A percentile compares a stretch with the other conserved stretches of the same genome.
Evolutionary conservation across 805 yeast species (phyloP).

Genomic region (Wickerhamomyces silvicola): DNA sequence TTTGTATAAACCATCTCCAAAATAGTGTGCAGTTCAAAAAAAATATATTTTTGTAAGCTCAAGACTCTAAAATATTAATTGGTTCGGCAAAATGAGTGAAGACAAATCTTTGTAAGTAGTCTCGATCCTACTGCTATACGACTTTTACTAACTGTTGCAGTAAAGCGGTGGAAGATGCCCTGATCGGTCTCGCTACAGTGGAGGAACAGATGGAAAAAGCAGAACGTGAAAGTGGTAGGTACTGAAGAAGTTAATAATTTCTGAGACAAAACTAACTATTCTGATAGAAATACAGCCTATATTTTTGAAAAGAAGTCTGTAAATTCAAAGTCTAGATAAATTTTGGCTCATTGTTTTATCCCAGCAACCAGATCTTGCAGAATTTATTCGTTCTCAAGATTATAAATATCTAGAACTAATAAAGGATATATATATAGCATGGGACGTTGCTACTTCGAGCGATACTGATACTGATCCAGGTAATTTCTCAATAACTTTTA

Average conservation of each 20-base stretch:
- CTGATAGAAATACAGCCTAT: constrained; percentile 48
- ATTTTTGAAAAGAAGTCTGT: constrained; percentile 48
- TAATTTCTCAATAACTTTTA: constrained; percentile 55
- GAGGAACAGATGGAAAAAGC: constrained; percentile 54
- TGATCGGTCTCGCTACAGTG: constrained; percentile 45
- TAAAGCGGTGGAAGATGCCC: constrained; percentile 29
- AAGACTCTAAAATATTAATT: too few species aligned
- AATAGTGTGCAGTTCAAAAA: background rate
- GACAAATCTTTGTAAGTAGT: constrained; percentile 5
- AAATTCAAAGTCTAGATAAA: constrained; percentile 51
- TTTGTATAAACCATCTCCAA: too few species aligned
- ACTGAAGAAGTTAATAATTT: constrained; percentile 4
- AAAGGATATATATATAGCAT: constrained; percentile 54
- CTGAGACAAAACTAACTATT: constrained; percentile 37
- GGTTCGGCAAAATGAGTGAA: constrained; percentile 1
- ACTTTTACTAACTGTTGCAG: constrained; percentile 1
- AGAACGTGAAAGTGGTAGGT: constrained; percentile 48
- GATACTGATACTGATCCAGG: constrained; percentile 36
- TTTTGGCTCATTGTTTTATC: constrained; percentile 89
- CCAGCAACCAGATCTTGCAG: constrained; percentile 79
- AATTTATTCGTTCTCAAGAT: constrained; percentile 70
- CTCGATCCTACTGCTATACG: too few species aligned
- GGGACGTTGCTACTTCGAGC: constrained; percentile 29
- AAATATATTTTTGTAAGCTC: too few species aligned
- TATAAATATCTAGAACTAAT: constrained; percentile 66